A percentile compares a stretch with the other conserved stretches of the same genome.
These are phyloP conservation scores for Nidularia pulvinata DNA, from an alignment of 768 basidiomycete genomes.

Conservation along the genomic window DNA sequence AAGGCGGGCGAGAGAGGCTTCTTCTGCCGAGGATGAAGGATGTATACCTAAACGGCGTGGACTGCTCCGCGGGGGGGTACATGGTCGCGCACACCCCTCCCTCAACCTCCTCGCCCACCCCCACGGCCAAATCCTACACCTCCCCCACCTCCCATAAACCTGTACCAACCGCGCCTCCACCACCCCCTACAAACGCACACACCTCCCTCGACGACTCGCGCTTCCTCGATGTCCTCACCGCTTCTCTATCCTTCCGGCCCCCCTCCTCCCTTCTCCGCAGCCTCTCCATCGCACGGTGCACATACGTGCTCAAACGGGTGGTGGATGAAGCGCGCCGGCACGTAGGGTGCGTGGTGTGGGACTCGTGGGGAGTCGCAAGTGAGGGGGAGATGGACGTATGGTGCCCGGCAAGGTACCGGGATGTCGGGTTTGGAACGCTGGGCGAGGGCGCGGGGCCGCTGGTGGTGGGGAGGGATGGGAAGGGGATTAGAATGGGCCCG, in stretches of 20 bases:
- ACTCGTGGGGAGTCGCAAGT: constrained; percentile 21
- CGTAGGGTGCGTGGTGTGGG: constrained; percentile 32
- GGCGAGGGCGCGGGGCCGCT: no score
- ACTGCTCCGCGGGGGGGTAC: constrained; percentile 36
- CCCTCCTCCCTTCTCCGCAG: constrained; percentile 24
- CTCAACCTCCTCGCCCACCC: no score
- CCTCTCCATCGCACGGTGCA: constrained; percentile 30
- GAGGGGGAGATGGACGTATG: constrained; percentile 15
- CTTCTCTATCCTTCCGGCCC: constrained; percentile 25
- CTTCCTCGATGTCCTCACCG: constrained; percentile 35
- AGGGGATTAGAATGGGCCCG: no score
- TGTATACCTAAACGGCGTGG: constrained; percentile 33
- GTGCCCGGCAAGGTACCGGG: constrained; percentile 23
- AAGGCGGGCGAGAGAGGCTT: constrained; percentile 12
- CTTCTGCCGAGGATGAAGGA: constrained; percentile 31
- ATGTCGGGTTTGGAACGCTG: neutral
- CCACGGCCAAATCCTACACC: no score
- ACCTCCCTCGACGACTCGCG: constrained; percentile 36
- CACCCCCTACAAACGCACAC: constrained; percentile 26
- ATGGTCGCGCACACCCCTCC: constrained; percentile 20
- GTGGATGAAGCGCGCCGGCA: constrained; percentile 19
- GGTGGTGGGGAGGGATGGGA: no score
- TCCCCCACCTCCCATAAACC: no score
- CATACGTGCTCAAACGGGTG: constrained; percentile 18
- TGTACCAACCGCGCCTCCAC: constrained; percentile 8